Conservation (phyloP, 2,329 filamentous ascomycete genomes). For the Penicillium sp. region DNA sequence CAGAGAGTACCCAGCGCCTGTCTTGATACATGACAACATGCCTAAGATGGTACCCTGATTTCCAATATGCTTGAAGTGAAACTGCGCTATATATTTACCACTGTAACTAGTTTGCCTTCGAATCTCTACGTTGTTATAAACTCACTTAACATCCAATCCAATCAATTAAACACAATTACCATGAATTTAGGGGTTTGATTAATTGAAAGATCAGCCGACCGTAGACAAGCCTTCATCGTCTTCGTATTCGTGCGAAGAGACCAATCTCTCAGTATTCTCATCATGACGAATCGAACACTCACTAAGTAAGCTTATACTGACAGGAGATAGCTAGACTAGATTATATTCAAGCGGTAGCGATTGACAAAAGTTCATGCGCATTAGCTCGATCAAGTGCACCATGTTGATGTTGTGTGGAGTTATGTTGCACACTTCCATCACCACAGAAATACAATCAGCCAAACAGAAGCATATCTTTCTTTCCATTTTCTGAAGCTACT, state of each 20-base stretch:
- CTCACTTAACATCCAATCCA: too few relatives aligned
- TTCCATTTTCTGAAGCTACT: slow-evolving; percentile 39
- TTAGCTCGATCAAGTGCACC: slow-evolving; percentile 36
- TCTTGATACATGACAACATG: not conserved
- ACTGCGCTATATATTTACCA: too few relatives aligned
- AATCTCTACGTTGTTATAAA: too few relatives aligned
- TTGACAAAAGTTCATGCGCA: slow-evolving; percentile 39
- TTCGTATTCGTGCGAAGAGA: slow-evolving; percentile 44
- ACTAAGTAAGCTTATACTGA: slow-evolving; percentile 41
- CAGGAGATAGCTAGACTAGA: slow-evolving; percentile 44
- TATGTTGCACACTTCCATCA: too few relatives aligned
- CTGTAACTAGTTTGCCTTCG: too few relatives aligned
- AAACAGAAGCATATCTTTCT: slow-evolving; percentile 31
- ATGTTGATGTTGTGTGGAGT: slow-evolving; percentile 11
- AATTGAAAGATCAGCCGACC: slow-evolving; percentile 29
- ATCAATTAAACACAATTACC: too few relatives aligned
- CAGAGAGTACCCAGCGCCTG: not conserved
- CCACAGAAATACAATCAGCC: too few relatives aligned
- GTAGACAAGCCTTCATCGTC: slow-evolving; percentile 42
- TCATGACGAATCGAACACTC: slow-evolving; percentile 41
- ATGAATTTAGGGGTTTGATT: too few relatives aligned
- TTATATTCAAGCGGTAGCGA: slow-evolving; percentile 42
- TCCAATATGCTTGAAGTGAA: too few relatives aligned
- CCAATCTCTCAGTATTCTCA: slow-evolving; percentile 37
- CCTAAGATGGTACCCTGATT: not conserved